Conservation (phyloP, 2,329 filamentous ascomycete genomes). For the Tolypocladium album region DNA sequence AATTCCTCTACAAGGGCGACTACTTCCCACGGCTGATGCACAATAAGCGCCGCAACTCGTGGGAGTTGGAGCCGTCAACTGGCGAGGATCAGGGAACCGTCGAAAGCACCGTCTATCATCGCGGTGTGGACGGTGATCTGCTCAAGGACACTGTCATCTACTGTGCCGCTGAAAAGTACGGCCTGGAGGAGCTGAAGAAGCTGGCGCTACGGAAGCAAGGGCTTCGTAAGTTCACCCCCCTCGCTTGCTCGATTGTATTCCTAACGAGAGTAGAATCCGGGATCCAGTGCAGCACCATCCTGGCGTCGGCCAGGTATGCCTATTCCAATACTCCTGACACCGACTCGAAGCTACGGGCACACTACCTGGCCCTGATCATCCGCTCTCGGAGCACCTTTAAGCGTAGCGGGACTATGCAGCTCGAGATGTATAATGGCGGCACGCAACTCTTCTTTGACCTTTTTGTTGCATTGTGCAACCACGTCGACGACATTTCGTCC, state of each 20-base stretch:
- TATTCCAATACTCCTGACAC: constrained; percentile 82
- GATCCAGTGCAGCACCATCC: constrained; percentile 74
- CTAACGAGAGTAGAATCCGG: constrained; percentile 47
- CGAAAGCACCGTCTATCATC: constrained; percentile 61
- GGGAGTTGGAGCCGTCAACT: constrained; percentile 61
- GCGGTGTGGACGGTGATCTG: constrained; percentile 53
- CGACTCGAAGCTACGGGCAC: constrained; percentile 82
- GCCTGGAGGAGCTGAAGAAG: constrained; percentile 73
- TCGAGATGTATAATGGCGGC: constrained; percentile 83
- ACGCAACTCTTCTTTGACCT: constrained; percentile 82
- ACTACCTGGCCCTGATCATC: constrained; percentile 89
- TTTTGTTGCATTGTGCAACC: constrained; percentile 87
- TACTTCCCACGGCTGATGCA: constrained; percentile 78
- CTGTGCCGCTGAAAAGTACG: constrained; percentile 78
- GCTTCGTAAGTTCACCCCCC: constrained; percentile 44
- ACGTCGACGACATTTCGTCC: constrained; percentile 61
- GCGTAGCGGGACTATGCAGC: constrained; percentile 88
- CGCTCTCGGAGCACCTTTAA: constrained; percentile 82
- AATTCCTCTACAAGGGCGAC: constrained; percentile 90
- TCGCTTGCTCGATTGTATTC: not conserved
- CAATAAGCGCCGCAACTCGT: constrained; percentile 70
- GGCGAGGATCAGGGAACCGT: constrained; percentile 32
- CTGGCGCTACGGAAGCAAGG: constrained; percentile 82
- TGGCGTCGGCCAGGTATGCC: constrained; percentile 78
- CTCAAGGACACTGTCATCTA: constrained; percentile 88